Percentiles rank a stretch among this genome's conserved stretches.
Evolutionary conservation across 2,329 filamentous ascomycete species (phyloP).

Genomic region (Colletotrichum gigasporum): DNA sequence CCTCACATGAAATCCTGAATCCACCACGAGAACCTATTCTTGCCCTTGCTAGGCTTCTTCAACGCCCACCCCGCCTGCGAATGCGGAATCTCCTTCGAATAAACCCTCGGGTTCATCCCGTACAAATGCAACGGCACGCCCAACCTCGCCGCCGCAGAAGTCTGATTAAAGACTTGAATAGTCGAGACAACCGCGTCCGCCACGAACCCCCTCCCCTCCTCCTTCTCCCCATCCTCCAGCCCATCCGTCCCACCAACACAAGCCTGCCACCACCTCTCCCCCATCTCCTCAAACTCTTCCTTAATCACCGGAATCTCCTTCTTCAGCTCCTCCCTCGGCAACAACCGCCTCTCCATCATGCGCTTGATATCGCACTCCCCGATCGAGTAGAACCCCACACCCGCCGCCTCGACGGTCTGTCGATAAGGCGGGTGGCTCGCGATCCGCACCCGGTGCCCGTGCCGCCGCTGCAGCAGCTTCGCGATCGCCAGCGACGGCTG

Average conservation of each 20-base stretch:
- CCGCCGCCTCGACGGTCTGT: conserved; percentile 45
- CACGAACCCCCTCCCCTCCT: conserved; percentile 29
- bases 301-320: conserved; percentile 24
- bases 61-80: conserved; percentile 22
- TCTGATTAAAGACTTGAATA: conserved; percentile 38
- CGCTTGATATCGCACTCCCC: conserved; percentile 46
- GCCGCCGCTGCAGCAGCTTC: conserved; percentile 45
- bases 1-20: conserved; percentile 23
- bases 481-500: conserved; percentile 60
- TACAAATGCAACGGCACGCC: conserved; percentile 71
- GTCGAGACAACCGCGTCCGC: conserved; percentile 39
- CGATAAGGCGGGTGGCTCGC: conserved; percentile 53
- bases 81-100: conserved; percentile 22
- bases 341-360: conserved; percentile 32
- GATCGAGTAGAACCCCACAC: conserved; percentile 52
- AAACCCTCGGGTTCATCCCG: conserved; percentile 62
- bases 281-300: conserved; percentile 33
- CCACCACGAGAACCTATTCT: conserved; percentile 19
- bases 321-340: conserved; percentile 26
- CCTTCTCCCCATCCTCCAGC: neutral
- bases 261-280: conserved; percentile 33
- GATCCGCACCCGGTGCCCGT: conserved; percentile 53
- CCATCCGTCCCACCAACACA: conserved; percentile 28
- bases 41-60: neutral
- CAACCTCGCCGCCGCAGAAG: conserved; percentile 59